Evolutionary conservation across 306 rosid species (phyloP), one percentile per base, ranked within the genome.

Genomic region (Crotalaria pallida): DNA sequence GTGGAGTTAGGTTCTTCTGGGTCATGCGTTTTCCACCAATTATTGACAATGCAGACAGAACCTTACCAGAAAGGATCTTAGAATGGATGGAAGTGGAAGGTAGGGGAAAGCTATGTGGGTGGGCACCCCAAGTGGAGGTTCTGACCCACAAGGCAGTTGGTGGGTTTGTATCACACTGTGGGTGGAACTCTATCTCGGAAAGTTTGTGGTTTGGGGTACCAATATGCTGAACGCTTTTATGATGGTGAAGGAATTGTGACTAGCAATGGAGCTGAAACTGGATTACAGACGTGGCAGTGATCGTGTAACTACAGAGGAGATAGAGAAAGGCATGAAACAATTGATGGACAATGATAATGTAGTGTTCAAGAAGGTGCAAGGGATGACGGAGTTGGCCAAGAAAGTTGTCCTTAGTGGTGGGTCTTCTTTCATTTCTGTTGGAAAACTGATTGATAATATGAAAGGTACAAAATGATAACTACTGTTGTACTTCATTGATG

Each of bases 131-230:
- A 38, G 77, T 81, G 72, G 89, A 84, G 65, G 69, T 84, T 53
- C 36, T 84, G 51, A 55, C 79, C 0, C 96, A 89, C 73, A 67
- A 58, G n/a, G 85, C 87, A 23, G 68, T 73, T 13, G 80, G 78
- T 44, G 88, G 92, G 3, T 89, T 86, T 56, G 77, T 86, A 5
- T 84, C 86, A 2, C 96, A 84, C 40, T 89, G 89, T 56, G 92
- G 89, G 8, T 89, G 96, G 96, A 89, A 86, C 60, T 89, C 92
- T 7, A 47, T 86, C 34, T 45, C 86, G 67, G 96, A 86, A 73
- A 86, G 91, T 71, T 55, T 88, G 83, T 88, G 91, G 91, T 68
- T 73, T 72, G 89, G 89, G 1, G 91, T 88, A 1, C 96, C 92
- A 2, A 3, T 85, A 86, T n/a, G 48, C 57, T 89, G n/a, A 89